Percentiles rank a stretch among this genome's conserved stretches.
Conservation (phyloP, 1,139 yeast species). For the Scheffersomyces cryptocercus region DNA sequence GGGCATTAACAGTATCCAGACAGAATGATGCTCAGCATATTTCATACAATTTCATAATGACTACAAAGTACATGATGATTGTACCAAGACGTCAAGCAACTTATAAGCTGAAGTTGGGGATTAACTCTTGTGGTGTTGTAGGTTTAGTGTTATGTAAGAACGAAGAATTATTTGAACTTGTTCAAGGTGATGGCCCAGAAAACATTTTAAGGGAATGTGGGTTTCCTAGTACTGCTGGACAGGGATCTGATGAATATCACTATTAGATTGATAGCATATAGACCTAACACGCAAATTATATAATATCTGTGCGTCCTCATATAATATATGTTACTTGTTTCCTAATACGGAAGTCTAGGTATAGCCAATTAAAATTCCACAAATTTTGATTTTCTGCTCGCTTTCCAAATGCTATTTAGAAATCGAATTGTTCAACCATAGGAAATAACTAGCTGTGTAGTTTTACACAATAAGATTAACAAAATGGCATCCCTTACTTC, state of each 20-base stretch:
- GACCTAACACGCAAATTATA: too few relatives aligned
- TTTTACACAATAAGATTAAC: neutral
- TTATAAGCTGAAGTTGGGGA: conserved; percentile 49
- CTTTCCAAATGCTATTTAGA: too few relatives aligned
- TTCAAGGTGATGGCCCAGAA: conserved; percentile 44
- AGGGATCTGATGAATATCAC: conserved; percentile 35
- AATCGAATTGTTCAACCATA: neutral
- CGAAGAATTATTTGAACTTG: conserved; percentile 46
- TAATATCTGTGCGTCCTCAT: too few relatives aligned
- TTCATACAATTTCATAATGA: conserved; percentile 80
- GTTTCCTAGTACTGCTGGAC: conserved; percentile 54
- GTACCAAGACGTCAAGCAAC: conserved; percentile 68
- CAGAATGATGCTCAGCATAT: conserved; percentile 46
- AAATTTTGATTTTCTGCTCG: conserved; percentile 11
- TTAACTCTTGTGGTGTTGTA: conserved; percentile 79
- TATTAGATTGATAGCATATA: conserved; percentile 20
- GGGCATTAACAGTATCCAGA: conserved; percentile 65
- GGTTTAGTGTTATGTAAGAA: conserved; percentile 80
- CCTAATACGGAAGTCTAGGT: conserved; percentile 10
- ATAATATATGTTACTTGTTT: neutral
- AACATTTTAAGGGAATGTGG: conserved; percentile 61
- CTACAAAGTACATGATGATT: conserved; percentile 77
- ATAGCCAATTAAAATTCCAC: conserved; percentile 14
- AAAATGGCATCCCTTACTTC: conserved; percentile 76
- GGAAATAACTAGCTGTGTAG: neutral